Conservation (phyloP, 75 land plant genomes). For the Cryptomeria japonica region DNA sequence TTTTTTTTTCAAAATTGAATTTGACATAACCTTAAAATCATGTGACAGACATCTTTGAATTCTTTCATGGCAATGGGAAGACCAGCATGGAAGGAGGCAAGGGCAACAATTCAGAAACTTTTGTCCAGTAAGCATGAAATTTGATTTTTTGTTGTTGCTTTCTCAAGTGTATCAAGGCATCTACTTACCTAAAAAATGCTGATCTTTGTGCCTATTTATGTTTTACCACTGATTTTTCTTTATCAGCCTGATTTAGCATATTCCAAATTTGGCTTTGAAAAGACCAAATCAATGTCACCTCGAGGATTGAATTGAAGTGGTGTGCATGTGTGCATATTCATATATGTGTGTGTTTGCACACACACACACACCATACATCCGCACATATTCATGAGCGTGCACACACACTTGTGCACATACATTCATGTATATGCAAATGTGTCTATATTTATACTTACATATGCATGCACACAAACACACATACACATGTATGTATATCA, state of each 20-base stretch:
- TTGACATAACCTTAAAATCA: not conserved
- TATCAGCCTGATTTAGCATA: not conserved
- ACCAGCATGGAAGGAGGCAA: slow-evolving; percentile 99
- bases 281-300: not conserved
- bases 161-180: not conserved
- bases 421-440: no score
- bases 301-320: not conserved
- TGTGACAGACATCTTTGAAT: slow-evolving; percentile 73
- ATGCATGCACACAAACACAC: no score
- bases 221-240: not conserved
- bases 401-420: no score
- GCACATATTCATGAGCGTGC: no score
- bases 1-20: not conserved
- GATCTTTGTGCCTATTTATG: not conserved
- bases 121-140: slow-evolving; percentile 59
- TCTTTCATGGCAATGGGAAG: slow-evolving; percentile 82
- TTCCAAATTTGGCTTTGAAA: not conserved
- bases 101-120: slow-evolving; percentile 75
- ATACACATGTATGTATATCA: no score
- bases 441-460: no score
- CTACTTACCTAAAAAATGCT: not conserved
- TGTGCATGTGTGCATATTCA: no score
- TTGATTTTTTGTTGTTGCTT: not conserved
- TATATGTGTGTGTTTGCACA: no score
- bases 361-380: no score